Evolutionary conservation across 2,329 filamentous ascomycete species (phyloP).

Genomic region (Colletotrichum australisinense): DNA sequence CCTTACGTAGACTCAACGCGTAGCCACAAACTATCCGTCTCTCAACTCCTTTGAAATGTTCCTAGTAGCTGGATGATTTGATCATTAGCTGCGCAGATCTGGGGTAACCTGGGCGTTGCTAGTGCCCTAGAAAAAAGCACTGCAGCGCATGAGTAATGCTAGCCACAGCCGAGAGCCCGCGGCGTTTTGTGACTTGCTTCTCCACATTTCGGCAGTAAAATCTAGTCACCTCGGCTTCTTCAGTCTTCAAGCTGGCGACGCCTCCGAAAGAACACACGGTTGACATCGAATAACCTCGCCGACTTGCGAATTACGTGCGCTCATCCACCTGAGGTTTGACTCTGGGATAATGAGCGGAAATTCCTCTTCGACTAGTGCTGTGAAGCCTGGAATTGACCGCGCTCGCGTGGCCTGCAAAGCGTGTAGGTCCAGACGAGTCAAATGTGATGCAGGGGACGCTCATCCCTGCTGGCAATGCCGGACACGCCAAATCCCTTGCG

Average conservation of each 20-base stretch:
- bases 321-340: background rate
- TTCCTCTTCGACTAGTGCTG: background rate
- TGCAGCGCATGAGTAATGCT: background rate
- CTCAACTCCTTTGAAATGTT: background rate
- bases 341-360: background rate
- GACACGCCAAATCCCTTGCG: constrained; percentile 13
- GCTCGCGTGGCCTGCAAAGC: constrained; percentile 38
- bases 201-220: background rate
- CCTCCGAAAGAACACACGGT: background rate
- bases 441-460: constrained; percentile 16
- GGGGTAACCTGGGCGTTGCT: background rate
- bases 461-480: constrained; percentile 30
- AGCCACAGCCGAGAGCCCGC: background rate
- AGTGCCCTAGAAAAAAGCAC: background rate
- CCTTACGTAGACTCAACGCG: background rate
- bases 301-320: background rate
- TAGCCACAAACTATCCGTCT: background rate
- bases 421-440: constrained; percentile 21
- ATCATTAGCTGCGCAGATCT: background rate
- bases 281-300: background rate
- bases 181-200: background rate
- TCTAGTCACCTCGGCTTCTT: constrained; percentile 24
- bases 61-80: too few species aligned
- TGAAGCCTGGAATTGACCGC: background rate
- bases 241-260: background rate